Evolutionary conservation across 441 rosid species (phyloP).

Genomic region (Pelargonium myrrhifolium): DNA sequence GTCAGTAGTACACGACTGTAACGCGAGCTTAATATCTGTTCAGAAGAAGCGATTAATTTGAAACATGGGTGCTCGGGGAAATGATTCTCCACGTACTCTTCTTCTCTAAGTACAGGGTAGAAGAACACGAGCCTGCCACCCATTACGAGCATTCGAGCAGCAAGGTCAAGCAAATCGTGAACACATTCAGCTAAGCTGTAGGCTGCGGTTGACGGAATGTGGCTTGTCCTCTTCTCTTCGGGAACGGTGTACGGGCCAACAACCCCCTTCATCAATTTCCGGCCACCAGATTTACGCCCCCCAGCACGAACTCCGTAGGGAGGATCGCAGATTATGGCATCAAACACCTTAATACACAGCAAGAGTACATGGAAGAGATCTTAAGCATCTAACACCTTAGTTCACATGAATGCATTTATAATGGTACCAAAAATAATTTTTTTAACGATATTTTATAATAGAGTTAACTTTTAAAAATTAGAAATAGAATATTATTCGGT

Average conservation of each 20-base stretch:
- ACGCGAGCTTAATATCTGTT: slow-evolving; percentile 82
- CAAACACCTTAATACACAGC: slow-evolving; percentile 48
- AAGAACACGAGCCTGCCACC: slow-evolving; percentile 89
- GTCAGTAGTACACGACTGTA: slow-evolving; percentile 76
- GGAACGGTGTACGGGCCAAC: slow-evolving; percentile 82
- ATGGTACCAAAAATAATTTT: too few relatives aligned
- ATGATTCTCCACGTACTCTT: slow-evolving; percentile 31
- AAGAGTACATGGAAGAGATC: background rate
- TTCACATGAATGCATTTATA: too few relatives aligned
- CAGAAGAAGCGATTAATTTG: slow-evolving; percentile 56
- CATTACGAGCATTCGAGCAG: slow-evolving; percentile 76
- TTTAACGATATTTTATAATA: too few relatives aligned
- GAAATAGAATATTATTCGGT: too few relatives aligned
- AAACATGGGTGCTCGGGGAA: slow-evolving; percentile 85
- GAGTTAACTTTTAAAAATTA: too few relatives aligned
- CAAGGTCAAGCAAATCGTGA: slow-evolving; percentile 82
- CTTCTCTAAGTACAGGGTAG: slow-evolving; percentile 76
- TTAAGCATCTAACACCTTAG: too few relatives aligned
- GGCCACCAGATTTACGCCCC: slow-evolving; percentile 92
- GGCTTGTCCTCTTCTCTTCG: slow-evolving; percentile 74
- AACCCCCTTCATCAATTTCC: slow-evolving; percentile 77
- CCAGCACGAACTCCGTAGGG: slow-evolving; percentile 98
- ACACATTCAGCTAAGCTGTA: slow-evolving; percentile 85
- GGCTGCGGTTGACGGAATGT: slow-evolving; percentile 86
- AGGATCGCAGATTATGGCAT: slow-evolving; percentile 90